Evolutionary conservation across 768 basidiomycete genomes (phyloP).

Genomic region (Omphalotus guepiniiformis): DNA sequence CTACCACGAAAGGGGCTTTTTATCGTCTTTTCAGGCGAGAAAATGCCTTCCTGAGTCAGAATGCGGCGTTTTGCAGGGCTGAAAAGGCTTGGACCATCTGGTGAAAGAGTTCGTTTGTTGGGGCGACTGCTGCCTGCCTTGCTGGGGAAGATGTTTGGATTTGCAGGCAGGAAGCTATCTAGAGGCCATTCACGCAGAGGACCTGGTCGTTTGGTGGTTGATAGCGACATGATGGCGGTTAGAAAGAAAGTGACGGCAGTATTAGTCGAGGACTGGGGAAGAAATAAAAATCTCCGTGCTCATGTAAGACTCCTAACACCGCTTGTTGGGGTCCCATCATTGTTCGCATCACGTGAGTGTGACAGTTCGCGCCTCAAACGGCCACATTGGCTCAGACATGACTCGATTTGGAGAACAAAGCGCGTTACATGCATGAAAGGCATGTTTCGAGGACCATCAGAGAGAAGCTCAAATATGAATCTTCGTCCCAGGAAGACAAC

Average conservation of each 20-base stretch:
- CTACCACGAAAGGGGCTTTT: conserved; percentile 30
- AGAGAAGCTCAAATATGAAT: too few species aligned
- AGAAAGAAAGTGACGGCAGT: conserved; percentile 11
- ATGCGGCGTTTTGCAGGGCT: conserved; percentile 71
- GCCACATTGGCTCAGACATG: too few species aligned
- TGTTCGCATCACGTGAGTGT: conserved; percentile 1
- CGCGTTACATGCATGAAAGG: too few species aligned
- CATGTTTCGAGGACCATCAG: too few species aligned
- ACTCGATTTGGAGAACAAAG: too few species aligned
- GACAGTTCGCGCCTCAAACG: conserved; percentile 6
- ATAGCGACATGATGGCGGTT: conserved; percentile 10
- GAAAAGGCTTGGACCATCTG: conserved; percentile 39
- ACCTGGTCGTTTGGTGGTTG: conserved; percentile 30
- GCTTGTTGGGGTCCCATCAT: background rate
- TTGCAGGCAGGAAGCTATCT: conserved; percentile 43
- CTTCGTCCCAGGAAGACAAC: too few species aligned
- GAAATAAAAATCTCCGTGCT: background rate
- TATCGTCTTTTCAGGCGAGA: conserved; percentile 31
- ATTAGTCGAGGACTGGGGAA: background rate
- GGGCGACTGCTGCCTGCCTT: conserved; percentile 26
- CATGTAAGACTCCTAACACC: background rate
- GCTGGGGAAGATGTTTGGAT: conserved; percentile 23
- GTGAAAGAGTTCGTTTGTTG: conserved; percentile 62
- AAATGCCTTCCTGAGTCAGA: conserved; percentile 49
- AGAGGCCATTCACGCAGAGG: conserved; percentile 62